phyloP scores from a whole-genome alignment of 2,329 filamentous ascomycete genomes.

The Pseudogymnoascus pannorum region DNA sequence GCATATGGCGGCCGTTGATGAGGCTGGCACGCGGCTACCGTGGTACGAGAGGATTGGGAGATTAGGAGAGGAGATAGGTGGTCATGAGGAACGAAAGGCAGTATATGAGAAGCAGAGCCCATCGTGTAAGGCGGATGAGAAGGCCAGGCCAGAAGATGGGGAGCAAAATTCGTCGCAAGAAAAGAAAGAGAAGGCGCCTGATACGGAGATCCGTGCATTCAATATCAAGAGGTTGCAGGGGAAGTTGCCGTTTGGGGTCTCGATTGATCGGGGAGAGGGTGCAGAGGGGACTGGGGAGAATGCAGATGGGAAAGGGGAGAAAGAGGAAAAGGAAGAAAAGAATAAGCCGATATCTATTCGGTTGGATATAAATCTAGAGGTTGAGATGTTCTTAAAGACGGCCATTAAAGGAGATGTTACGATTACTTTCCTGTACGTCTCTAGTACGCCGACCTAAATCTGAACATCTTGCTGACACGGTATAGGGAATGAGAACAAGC shows the following conservation, averaged over 20 bases:
- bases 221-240: constrained; percentile 20
- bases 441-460: background rate
- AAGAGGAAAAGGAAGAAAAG: constrained; percentile 36
- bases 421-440: constrained; percentile 35
- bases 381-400: constrained; percentile 74
- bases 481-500: background rate
- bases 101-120: background rate
- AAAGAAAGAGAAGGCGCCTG: constrained; percentile 3
- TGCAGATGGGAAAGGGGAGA: constrained; percentile 27
- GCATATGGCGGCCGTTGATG: background rate
- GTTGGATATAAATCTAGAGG: constrained; percentile 68
- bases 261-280: constrained; percentile 13
- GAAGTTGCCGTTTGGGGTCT: constrained; percentile 19
- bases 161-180: background rate
- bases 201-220: constrained; percentile 22
- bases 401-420: constrained; percentile 77
- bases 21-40: background rate
- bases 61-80: background rate
- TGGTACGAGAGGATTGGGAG: background rate
- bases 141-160: background rate
- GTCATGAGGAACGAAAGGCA: background rate
- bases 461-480: background rate
- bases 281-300: constrained; percentile 16
- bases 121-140: background rate
- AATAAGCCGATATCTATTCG: constrained; percentile 62